phyloP scores from a whole-genome alignment of 139 green algal species.

The Auxenochlorella pyrenoidosa region DNA sequence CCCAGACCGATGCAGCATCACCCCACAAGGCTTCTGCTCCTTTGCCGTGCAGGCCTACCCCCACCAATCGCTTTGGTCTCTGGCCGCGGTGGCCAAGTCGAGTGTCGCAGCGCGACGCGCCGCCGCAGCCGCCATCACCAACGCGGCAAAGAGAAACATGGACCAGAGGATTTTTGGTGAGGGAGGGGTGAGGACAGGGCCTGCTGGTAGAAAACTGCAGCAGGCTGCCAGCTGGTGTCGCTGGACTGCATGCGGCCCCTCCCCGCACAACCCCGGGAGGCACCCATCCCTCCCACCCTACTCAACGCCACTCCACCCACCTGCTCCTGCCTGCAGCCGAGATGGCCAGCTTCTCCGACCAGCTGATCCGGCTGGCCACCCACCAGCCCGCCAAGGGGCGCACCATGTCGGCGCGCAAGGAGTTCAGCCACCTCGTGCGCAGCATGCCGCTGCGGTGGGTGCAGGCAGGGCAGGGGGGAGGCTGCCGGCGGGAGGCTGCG shows the following conservation, averaged over 20 bases:
- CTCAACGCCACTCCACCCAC: not conserved
- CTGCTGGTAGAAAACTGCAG: too few species aligned
- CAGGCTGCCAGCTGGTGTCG: not conserved
- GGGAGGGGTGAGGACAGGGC: not conserved
- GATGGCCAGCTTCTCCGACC: constrained; percentile 71
- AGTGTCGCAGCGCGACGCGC: constrained; percentile 57
- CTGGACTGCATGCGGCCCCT: not conserved
- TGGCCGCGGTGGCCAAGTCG: constrained; percentile 82
- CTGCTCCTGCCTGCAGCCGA: constrained; percentile 33
- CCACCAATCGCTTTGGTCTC: constrained; percentile 83
- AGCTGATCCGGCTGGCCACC: constrained; percentile 74
- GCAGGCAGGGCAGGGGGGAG: not conserved
- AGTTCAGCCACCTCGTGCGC: constrained; percentile 64
- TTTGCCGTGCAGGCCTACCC: constrained; percentile 3
- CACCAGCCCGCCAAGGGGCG: constrained; percentile 26
- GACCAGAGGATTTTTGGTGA: constrained; percentile 24
- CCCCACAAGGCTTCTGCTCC: not conserved
- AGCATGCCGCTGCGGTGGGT: constrained; percentile 67
- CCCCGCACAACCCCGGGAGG: too few species aligned
- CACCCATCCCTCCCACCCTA: not conserved
- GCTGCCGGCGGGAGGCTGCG: too few species aligned
- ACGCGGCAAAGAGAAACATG: constrained; percentile 34
- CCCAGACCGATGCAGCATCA: too few species aligned
- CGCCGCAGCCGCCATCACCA: constrained; percentile 48
- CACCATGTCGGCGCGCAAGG: constrained; percentile 51